Evolutionary conservation across 192 early-diverging fungal species (phyloP).

Genomic region (Coemansia sp.): DNA sequence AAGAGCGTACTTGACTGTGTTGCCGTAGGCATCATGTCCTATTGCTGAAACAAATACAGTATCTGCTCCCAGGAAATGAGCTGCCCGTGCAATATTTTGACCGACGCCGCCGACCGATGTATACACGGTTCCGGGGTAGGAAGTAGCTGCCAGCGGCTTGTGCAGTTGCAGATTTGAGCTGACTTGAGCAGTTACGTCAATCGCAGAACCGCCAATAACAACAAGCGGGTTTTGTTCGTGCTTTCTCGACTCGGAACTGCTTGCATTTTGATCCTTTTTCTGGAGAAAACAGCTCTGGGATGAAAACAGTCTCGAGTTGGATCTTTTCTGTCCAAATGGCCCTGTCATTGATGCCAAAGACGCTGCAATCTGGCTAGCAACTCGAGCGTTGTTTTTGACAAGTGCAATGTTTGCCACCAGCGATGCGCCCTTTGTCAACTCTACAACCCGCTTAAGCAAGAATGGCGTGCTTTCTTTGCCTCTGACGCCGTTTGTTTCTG

Average conservation of each 20-base stretch:
- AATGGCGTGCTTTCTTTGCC: slow-evolving; percentile 95
- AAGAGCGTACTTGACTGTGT: slow-evolving; percentile 55
- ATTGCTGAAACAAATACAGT: slow-evolving; percentile 66
- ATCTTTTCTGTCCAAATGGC: slow-evolving; percentile 1
- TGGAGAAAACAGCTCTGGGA: background rate
- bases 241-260: background rate
- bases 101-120: slow-evolving; percentile 86
- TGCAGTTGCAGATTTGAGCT: background rate
- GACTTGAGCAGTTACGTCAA: slow-evolving; percentile 67
- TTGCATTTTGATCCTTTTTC: background rate
- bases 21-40: slow-evolving; percentile 70
- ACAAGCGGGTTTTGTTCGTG: slow-evolving; percentile 54
- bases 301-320: slow-evolving; percentile 1
- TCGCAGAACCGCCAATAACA: slow-evolving; percentile 81
- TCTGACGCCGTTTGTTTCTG: slow-evolving; percentile 57
- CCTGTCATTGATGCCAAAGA: slow-evolving; percentile 25
- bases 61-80: slow-evolving; percentile 59
- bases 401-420: slow-evolving; percentile 70
- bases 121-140: slow-evolving; percentile 66
- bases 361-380: slow-evolving; percentile 80
- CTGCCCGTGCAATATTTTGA: slow-evolving; percentile 86
- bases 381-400: slow-evolving; percentile 85
- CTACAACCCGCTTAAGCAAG: slow-evolving; percentile 78
- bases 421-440: slow-evolving; percentile 82
- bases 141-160: slow-evolving; percentile 53